Evolutionary conservation across 108 stramenopile species (phyloP), one percentile per base, ranked within the genome.

Genomic region (Skeletonema potamos): DNA sequence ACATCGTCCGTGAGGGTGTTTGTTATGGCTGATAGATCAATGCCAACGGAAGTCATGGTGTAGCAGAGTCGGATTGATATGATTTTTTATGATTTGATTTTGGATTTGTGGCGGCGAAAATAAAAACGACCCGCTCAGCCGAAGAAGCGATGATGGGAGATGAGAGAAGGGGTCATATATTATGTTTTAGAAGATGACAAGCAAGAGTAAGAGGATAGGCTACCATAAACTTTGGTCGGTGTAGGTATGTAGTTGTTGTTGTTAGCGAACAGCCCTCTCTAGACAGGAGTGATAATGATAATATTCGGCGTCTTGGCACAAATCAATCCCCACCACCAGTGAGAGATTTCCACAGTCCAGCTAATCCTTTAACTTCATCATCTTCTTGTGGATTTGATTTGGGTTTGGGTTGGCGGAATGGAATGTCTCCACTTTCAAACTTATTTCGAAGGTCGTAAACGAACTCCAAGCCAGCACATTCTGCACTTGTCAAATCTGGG

Each of bases 381-480:
- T 68, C 2, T 20, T 62, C 56, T 54, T 61, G 62, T 32, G 74
- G 64, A n/a, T 34, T 56, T 13, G 30, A 3, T 67, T 68, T 85
- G 3, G 85, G 89, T 67, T 68, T 85, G 3, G 85, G 89, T 70
- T 88, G 83, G 37, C 93, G 89, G 37, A 88, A 85, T n/a, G 91
- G 91, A 41, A 95, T 65, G 39, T 80, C 69, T 20, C 93, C 93
- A 60, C 77, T 85, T 68, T 96, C 95, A 78, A 92, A 96, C 51
- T 84, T 87, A 63, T 94, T 94, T 67, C 95, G 56, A 64, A 94
- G 70, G 66, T 96, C 95, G 64, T 96, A 94, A 11, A 94, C 75
- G 43, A 83, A 92, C 64, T 87, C 85, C 43, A 96, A 66, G 11
- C 85, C 89, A 2, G 86, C 86, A 32, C 86, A 73, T 69, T 96